Conservation (phyloP, 1,139 yeast species). For the Kodamaea suecica region DNA sequence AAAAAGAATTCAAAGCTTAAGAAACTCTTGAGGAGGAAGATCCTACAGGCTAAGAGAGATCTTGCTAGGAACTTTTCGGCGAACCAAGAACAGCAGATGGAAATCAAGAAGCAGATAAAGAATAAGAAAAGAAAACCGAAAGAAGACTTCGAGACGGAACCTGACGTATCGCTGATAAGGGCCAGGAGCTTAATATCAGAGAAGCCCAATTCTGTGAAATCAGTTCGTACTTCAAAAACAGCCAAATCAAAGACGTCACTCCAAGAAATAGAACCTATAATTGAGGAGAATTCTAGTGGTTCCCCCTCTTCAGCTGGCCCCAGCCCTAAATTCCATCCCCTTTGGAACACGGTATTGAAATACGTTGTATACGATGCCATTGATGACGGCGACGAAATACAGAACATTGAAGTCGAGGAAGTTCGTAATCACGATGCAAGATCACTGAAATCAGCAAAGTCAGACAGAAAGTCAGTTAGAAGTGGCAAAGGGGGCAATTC, state of each 20-base stretch:
- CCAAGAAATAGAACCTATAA: not conserved
- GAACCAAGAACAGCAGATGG: constrained; percentile 25
- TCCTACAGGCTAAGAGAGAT: constrained; percentile 29
- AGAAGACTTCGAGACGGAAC: too few species aligned
- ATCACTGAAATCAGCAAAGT: constrained; percentile 9
- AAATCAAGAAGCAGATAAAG: constrained; percentile 16
- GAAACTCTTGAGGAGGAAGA: constrained; percentile 24
- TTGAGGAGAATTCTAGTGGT: not conserved
- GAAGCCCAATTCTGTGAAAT: not conserved
- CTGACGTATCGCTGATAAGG: too few species aligned
- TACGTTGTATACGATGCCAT: constrained; percentile 32
- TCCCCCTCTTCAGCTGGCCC: constrained; percentile 5
- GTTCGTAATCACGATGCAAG: constrained; percentile 6
- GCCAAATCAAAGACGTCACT: not conserved
- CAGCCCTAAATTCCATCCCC: constrained; percentile 32
- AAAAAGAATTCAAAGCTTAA: constrained; percentile 28
- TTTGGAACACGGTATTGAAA: constrained; percentile 38
- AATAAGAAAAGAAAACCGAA: constrained; percentile 9
- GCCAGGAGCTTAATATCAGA: not conserved
- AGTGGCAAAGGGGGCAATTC: not conserved
- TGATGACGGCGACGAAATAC: constrained; percentile 6
- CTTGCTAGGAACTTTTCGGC: constrained; percentile 32
- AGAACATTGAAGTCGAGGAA: constrained; percentile 10
- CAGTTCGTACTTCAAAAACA: not conserved
- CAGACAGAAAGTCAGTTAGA: constrained; percentile 2